Percentiles rank a stretch among this genome's conserved stretches.
phyloP scores from a whole-genome alignment of 148 eudicot species.

The Cornus suecica region DNA sequence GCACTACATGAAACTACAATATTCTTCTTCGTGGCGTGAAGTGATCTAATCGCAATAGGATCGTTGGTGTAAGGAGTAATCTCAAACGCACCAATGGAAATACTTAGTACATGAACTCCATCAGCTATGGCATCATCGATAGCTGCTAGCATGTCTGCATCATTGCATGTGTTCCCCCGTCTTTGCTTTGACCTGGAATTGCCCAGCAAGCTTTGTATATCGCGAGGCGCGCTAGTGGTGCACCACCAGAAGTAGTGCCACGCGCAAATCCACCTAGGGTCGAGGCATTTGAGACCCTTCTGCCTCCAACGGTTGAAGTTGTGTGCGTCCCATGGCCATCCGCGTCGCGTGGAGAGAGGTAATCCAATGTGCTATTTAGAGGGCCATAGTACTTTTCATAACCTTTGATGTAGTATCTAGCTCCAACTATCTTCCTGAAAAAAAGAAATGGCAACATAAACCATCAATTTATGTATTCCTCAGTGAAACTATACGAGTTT shows the following conservation, averaged over 20 bases:
- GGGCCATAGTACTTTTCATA: constrained; percentile 63
- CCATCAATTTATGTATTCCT: not conserved
- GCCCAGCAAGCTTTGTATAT: constrained; percentile 90
- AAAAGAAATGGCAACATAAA: not conserved
- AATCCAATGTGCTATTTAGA: constrained; percentile 50
- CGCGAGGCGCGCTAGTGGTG: constrained; percentile 74
- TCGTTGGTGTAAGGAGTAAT: constrained; percentile 33
- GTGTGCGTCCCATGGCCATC: constrained; percentile 97
- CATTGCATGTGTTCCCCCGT: constrained; percentile 59
- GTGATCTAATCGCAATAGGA: constrained; percentile 65
- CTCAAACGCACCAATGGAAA: constrained; percentile 49
- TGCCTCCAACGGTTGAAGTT: constrained; percentile 76
- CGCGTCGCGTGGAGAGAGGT: constrained; percentile 69
- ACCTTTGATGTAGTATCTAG: constrained; percentile 79
- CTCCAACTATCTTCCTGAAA: constrained; percentile 81
- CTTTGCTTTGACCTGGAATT: constrained; percentile 48
- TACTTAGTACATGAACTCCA: constrained; percentile 72
- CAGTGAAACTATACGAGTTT: not conserved
- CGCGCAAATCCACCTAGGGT: constrained; percentile 56
- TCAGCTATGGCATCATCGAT: constrained; percentile 84
- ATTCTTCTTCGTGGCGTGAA: constrained; percentile 59
- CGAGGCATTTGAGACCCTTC: constrained; percentile 42
- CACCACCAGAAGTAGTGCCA: constrained; percentile 91
- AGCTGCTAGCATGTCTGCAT: constrained; percentile 79
- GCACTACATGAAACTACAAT: constrained; percentile 76